Percentiles rank a stretch among this genome's conserved stretches.
phyloP scores from a whole-genome alignment of 1,139 yeast genomes.

The Debaryomyces coudertii region DNA sequence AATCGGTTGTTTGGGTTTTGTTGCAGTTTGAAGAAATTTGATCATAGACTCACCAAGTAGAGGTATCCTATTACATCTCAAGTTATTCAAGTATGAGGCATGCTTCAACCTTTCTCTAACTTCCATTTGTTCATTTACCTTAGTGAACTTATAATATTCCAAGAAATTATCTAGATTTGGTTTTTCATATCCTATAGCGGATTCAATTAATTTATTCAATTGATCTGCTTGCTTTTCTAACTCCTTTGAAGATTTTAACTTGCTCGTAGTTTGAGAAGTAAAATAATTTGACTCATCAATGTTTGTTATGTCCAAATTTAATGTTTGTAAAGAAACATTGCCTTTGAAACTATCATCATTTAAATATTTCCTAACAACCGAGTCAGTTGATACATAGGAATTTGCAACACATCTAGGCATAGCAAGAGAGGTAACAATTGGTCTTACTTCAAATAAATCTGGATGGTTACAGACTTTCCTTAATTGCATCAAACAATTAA shows the following conservation, averaged over 20 bases:
- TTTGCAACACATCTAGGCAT: conserved; percentile 65
- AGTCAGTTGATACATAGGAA: conserved; percentile 48
- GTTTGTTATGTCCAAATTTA: conserved; percentile 62
- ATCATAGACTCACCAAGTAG: conserved; percentile 54
- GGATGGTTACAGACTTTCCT: conserved; percentile 98
- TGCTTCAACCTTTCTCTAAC: conserved; percentile 58
- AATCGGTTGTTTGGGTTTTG: conserved; percentile 14
- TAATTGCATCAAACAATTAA: conserved; percentile 96
- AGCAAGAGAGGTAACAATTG: conserved; percentile 88
- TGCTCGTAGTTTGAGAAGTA: conserved; percentile 48
- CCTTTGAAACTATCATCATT: conserved; percentile 25
- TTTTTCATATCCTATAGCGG: conserved; percentile 27
- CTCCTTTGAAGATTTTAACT: conserved; percentile 50
- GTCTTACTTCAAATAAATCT: conserved; percentile 93
- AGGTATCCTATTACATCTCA: conserved; percentile 62
- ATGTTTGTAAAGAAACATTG: conserved; percentile 52
- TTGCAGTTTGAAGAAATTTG: conserved; percentile 24
- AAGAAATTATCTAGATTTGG: conserved; percentile 56
- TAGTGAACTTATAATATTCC: conserved; percentile 61
- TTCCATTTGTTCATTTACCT: conserved; percentile 53
- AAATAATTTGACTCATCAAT: conserved; percentile 52
- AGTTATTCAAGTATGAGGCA: conserved; percentile 61
- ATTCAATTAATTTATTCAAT: conserved; percentile 39
- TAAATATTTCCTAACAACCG: conserved; percentile 46
- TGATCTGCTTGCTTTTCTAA: conserved; percentile 48